These are phyloP conservation scores for Vaccinium macrocarpon DNA, from an alignment of 148 eudicot genomes.

Conservation along the genomic window DNA sequence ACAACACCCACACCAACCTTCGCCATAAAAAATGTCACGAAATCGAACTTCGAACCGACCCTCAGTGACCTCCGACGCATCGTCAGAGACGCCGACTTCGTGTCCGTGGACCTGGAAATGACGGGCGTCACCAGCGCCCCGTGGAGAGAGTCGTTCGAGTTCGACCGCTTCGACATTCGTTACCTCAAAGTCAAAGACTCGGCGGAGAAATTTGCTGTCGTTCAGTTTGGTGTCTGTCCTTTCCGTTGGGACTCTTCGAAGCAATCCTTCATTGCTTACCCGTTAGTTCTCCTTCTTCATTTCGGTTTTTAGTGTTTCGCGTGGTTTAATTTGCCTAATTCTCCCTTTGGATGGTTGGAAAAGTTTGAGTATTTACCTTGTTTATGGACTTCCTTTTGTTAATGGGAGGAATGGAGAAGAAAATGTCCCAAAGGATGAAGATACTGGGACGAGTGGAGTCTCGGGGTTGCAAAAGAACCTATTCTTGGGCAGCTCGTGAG, in stretches of 20 bases:
- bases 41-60: conserved; percentile 66
- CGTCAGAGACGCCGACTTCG: conserved; percentile 70
- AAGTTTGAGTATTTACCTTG: background rate
- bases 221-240: conserved; percentile 97
- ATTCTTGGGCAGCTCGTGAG: background rate
- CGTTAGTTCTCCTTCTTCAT: conserved; percentile 48
- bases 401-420: background rate
- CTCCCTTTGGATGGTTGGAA: background rate
- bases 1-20: conserved; percentile 35
- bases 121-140: conserved; percentile 86
- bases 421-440: background rate
- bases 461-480: background rate
- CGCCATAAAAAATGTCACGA: conserved; percentile 74
- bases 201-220: conserved; percentile 80
- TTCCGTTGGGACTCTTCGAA: conserved; percentile 69
- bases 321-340: background rate
- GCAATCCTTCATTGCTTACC: conserved; percentile 68
- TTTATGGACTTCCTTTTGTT: background rate
- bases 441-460: too few relatives aligned
- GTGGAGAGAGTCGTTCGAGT: conserved; percentile 81
- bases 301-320: background rate
- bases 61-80: conserved; percentile 51
- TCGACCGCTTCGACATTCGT: conserved; percentile 60
- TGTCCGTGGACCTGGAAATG: conserved; percentile 88
- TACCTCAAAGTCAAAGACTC: conserved; percentile 84